Conservation (phyloP, 225 moss, liverwort and hornwort genomes). For the Antitrichia curtipendula region DNA sequence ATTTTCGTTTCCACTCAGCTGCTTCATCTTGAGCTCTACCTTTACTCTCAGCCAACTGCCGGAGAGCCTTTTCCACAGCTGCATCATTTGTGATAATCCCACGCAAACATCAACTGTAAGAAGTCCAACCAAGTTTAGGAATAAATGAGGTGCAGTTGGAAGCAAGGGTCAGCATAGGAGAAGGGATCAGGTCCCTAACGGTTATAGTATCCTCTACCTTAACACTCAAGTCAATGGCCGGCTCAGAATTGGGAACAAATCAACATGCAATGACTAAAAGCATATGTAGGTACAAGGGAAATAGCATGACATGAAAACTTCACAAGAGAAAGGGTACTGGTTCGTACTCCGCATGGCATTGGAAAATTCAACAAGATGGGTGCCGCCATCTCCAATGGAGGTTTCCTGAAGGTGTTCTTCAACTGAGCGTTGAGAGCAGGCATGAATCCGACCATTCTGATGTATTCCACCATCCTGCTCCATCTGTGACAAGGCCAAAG, state of each 20-base stretch:
- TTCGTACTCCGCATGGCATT: conserved; percentile 66
- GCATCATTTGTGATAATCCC: conserved; percentile 11
- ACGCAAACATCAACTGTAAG: neutral
- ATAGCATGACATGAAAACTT: neutral
- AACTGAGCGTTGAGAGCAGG: conserved; percentile 51
- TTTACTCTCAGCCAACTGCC: conserved; percentile 81
- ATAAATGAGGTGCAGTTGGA: neutral
- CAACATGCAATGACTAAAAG: neutral
- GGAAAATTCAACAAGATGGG: conserved; percentile 80
- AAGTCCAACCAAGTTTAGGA: neutral
- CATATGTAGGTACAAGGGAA: neutral
- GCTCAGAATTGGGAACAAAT: neutral
- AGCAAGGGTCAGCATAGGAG: neutral
- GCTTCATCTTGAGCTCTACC: conserved; percentile 75
- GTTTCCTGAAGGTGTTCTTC: conserved; percentile 67
- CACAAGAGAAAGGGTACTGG: neutral
- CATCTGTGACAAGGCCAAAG: conserved; percentile 8
- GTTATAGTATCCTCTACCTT: neutral
- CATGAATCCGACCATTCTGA: conserved; percentile 53
- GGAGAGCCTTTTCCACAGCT: conserved; percentile 82
- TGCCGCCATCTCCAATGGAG: conserved; percentile 58
- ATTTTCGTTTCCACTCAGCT: conserved; percentile 81
- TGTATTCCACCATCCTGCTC: conserved; percentile 41
- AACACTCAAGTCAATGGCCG: neutral
- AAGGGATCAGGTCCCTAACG: neutral